Base-by-base conservation (phyloP, 257 asterid species). In the Marsdenia floribunda region DNA sequence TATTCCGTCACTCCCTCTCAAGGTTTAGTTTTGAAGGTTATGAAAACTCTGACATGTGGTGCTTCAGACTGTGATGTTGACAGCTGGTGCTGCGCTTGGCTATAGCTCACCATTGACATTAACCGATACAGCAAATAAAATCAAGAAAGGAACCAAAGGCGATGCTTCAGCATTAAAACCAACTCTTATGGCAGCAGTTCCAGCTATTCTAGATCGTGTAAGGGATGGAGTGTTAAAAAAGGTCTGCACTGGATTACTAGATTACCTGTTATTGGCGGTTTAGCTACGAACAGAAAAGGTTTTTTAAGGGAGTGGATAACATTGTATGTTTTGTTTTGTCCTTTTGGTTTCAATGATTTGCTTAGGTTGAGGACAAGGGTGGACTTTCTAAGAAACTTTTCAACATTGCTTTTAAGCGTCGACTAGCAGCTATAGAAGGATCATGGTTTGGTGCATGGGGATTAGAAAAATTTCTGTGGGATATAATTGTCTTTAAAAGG, bases 381-480 rank as follows among this genome's bases (percentile, higher is more conserved):
- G 98, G 98, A 72, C 74, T 82, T 67, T 88, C 85, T 65, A 89
- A 89, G 85, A 86, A 87, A 84, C 91, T 93, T 79, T 93, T 93
- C 78, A 74, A 86, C 84, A 81, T 86, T 72, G 90, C 91, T 64
- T 93, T 82, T 85, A 79, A 79, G 60, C 90, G 98, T 37, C 88
- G 92, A 49, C 73, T 89, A 80, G 87, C 87, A 9, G 89, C 98
- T 78, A 84, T 89, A 59, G 93, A 87, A 82, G 98, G 98, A 78
- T 90, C 96, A 85, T 93, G 91, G 95, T 86, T 93, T 82, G 96
- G 98, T 70, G 91, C 97, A 14, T 88, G 93, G 96, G 94, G 94
- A 74, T 70, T 90, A 60, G 98, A 93, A 86, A 59, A 84, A 59
- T 42, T 46, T 14, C 77, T 90, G 74, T 93, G 98, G 98, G 93